Evolutionary conservation across 768 basidiomycete species (phyloP).

Genomic region (Hygrophorus russula): DNA sequence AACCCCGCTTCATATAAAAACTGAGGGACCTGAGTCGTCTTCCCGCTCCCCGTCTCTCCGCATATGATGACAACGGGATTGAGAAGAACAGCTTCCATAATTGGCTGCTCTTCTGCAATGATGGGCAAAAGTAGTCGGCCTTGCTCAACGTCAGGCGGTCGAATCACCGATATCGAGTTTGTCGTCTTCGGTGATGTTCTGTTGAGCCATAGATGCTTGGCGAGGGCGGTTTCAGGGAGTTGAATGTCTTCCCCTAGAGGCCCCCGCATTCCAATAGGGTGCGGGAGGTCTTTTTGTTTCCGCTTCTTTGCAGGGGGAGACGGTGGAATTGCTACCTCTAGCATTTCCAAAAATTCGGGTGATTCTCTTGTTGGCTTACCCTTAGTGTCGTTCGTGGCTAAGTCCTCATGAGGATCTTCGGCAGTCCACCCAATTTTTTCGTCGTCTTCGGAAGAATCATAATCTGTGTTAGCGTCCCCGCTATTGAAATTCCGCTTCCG

Average conservation of each 20-base stretch:
- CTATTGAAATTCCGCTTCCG: constrained; percentile 35
- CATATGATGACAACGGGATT: constrained; percentile 79
- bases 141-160: constrained; percentile 65
- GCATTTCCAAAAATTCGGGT: constrained; percentile 6
- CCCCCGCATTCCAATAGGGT: constrained; percentile 46
- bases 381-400: constrained; percentile 24
- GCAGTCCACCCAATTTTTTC: constrained; percentile 11
- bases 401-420: constrained; percentile 7
- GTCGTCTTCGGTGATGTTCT: constrained; percentile 13
- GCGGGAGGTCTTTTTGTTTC: constrained; percentile 23
- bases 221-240: constrained; percentile 58
- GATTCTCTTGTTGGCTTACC: constrained; percentile 7
- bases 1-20: constrained; percentile 98
- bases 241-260: constrained; percentile 68
- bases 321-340: constrained; percentile 12
- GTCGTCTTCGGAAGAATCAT: constrained; percentile 9
- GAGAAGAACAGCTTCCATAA: constrained; percentile 84
- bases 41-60: constrained; percentile 96
- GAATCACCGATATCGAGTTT: constrained; percentile 43
- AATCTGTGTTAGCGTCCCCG: constrained; percentile 18
- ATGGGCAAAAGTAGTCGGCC: constrained; percentile 77
- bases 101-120: constrained; percentile 84
- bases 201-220: constrained; percentile 28
- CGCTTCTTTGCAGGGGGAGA: constrained; percentile 34
- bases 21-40: constrained; percentile 97